Evolutionary conservation across 2,329 filamentous ascomycete species (phyloP), one percentile per base, ranked within the genome.

Genomic region (Didymella pomorum): DNA sequence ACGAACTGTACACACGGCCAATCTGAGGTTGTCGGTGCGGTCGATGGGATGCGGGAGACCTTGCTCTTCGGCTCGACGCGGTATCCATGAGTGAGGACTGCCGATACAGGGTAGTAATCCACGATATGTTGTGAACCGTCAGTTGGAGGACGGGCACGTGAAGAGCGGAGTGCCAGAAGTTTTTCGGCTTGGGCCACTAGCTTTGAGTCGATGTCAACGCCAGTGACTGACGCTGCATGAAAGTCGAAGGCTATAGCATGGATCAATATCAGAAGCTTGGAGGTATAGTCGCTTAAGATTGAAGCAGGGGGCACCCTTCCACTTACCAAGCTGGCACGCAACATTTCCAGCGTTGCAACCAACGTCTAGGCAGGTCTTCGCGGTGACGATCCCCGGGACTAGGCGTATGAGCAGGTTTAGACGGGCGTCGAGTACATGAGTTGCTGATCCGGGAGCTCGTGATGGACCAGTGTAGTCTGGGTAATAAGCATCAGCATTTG

Each of bases 281-380:
- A 58, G 39, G 46, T 54, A 54, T 58, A 58, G 39, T 58, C 50
- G 56, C 50, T 54, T 58, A 58, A 33, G 26, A n/a, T 20, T 41
- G 18, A 20, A 51, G 60, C 62, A 51, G 60, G 71, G 71, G 68
- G 58, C 49, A 63, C 60, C 68, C 64, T 52, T 58, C 60, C 48
- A 69, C 70, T 60, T 74, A 78, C 76, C 75, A 54, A 78, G 67
- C 66, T 78, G 75, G 61, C 72, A 73, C 44, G 71, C 67, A 39
- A 78, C 73, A 29, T 60, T 67, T 46, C 77, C 77, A 58, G 70
- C 71, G 64, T 79, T 79, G 65, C 75, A 78, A 37, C 77, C 77
- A 56, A 79, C 62, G 52, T 79, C 78, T 29, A 79, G 66, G 59
- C 75, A 73, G 31, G 57, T 57, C 69, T 75, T 77, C 62, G 67